Base-by-base conservation (phyloP, 768 basidiomycete genomes). In the Lactifluus pinguis region DNA sequence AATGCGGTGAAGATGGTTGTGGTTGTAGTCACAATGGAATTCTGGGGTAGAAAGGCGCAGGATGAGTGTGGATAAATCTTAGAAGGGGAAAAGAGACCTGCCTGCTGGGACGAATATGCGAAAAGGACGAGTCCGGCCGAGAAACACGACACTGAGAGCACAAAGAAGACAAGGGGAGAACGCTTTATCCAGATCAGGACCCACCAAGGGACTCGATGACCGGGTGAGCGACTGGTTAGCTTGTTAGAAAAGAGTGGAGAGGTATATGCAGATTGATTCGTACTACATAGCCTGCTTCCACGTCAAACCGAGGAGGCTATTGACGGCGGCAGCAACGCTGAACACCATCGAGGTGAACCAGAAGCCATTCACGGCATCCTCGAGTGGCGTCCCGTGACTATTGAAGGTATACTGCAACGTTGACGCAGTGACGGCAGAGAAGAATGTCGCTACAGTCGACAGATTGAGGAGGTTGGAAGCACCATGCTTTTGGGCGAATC, bases 271-370 rank as follows among this genome's bases (percentile, higher is more conserved):
- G 41, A 6, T 36, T 11, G 14, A 25, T 11, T 80, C 85, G 65
- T 72, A 88, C 86, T 89, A 89, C 85, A 88, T 87, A 0, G 87
- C 86, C 68, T 87, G 85, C 69, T 86, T 87, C 87, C 87, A 89
- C 0, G 86, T 87, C 52, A 89, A 71, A 49, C 86, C 87, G 14
- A 89, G 74, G n/a, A 88, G 73, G 69, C 83, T 84, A 71, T 88
- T 89, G 47, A 89, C 87, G 21, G 87, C 86, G 4, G 87, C 84
- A 21, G 80, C 85, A 60, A 88, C 87, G 63, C 84, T 86, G 73
- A 89, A 88, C 4, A 89, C 86, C 58, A 89, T 71, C 8, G 85
- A 87, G 2, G 81, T 78, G 66, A 88, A 88, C 86, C 87, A 88
- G 66, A 88, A 85, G 44, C 75, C 77, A 68, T 88, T 89, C 50